Percentiles rank a stretch among this genome's conserved stretches.
Evolutionary conservation across 1,284 basidiomycete genomes (phyloP).

Genomic region (Jaminaea rosea): DNA sequence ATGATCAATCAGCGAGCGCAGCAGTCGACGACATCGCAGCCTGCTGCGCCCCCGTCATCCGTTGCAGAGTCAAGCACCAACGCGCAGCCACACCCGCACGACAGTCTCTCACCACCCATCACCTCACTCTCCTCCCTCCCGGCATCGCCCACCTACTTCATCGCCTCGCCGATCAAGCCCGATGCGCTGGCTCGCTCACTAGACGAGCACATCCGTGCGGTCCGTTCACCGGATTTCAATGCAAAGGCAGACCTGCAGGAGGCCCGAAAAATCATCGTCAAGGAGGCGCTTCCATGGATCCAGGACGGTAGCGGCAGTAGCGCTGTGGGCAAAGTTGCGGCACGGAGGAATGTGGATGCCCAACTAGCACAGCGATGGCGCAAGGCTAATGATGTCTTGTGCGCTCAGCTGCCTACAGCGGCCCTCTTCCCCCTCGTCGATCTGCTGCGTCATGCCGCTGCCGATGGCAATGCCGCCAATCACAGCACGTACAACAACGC

Average conservation of each 20-base stretch:
- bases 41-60: background rate
- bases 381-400: no score
- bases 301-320: conserved; percentile 5
- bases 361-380: background rate
- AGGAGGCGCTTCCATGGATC: conserved; percentile 16
- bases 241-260: conserved; percentile 27
- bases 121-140: conserved; percentile 61
- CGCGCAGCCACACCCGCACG: conserved; percentile 64
- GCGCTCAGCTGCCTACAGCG: background rate
- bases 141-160: no score
- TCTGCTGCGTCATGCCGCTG: background rate
- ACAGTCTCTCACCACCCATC: conserved; percentile 55
- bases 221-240: conserved; percentile 33
- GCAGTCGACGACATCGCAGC: background rate
- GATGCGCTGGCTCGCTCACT: no score
- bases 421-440: background rate
- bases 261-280: conserved; percentile 53
- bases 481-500: no score
- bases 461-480: background rate
- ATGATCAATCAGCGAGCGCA: conserved; percentile 4
- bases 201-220: conserved; percentile 57
- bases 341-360: background rate
- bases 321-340: background rate
- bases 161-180: no score
- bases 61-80: conserved; percentile 1